Evolutionary conservation across 345 rosid species (phyloP).

Genomic region (Barbarea vulgaris): DNA sequence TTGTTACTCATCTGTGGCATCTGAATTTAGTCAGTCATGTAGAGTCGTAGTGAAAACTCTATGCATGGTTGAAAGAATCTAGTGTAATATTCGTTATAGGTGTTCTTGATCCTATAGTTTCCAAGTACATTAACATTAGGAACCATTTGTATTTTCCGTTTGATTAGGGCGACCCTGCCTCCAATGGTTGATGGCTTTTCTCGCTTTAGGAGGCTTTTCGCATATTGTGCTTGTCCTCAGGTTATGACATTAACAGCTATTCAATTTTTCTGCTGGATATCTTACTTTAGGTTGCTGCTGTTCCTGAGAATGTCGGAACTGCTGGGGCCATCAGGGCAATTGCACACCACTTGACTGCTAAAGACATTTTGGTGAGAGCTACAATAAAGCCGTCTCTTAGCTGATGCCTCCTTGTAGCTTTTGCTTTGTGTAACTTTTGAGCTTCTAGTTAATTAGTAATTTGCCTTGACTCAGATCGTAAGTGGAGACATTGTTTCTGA

Average conservation of each 20-base stretch:
- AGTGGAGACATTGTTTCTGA: slow-evolving; percentile 99
- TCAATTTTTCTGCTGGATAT: neutral
- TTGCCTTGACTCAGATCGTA: slow-evolving; percentile 62
- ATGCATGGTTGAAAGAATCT: neutral
- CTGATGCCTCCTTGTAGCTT: neutral
- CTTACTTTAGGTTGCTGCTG: slow-evolving; percentile 74
- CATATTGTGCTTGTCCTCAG: neutral
- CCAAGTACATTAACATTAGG: slow-evolving; percentile 1
- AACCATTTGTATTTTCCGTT: neutral
- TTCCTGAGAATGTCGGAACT: slow-evolving; percentile 90
- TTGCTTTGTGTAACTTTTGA: slow-evolving; percentile 9
- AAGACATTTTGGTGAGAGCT: slow-evolving; percentile 84
- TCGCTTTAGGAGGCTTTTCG: neutral
- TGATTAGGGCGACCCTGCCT: too few species aligned
- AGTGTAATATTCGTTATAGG: neutral
- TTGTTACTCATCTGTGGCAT: too few species aligned
- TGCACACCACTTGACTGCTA: slow-evolving; percentile 83
- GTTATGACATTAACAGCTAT: neutral
- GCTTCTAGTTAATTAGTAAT: slow-evolving; percentile 1
- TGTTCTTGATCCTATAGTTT: neutral
- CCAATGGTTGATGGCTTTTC: too few species aligned
- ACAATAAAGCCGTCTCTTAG: slow-evolving; percentile 20
- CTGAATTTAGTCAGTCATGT: neutral
- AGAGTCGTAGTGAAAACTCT: neutral
- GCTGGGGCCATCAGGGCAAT: slow-evolving; percentile 95